A percentile compares a stretch with the other conserved stretches of the same genome.
Conservation (phyloP, 768 basidiomycete species). For the Aureoboletus auriporus region DNA sequence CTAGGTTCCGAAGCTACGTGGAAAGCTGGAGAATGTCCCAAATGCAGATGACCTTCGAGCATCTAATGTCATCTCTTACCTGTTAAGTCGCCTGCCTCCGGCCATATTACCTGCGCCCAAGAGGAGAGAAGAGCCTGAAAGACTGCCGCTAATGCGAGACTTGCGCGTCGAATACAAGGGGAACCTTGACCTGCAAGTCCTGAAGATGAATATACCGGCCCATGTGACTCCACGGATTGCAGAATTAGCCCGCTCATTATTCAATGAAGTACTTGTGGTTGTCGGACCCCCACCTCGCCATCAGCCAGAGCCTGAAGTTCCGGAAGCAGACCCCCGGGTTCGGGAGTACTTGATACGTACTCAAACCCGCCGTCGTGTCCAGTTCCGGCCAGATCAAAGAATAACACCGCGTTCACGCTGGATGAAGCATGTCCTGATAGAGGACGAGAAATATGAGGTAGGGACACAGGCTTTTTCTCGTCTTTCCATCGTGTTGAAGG, state of each 20-base stretch:
- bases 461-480: conserved; percentile 4
- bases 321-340: conserved; percentile 15
- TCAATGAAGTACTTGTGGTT: conserved; percentile 52
- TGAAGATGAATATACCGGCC: conserved; percentile 54
- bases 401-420: conserved; percentile 31
- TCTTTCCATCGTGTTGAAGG: conserved; percentile 1
- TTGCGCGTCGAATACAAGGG: conserved; percentile 20
- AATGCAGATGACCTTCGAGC: conserved; percentile 16
- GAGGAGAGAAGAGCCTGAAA: not conserved
- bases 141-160: not conserved
- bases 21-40: conserved; percentile 20
- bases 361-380: conserved; percentile 9
- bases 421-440: conserved; percentile 40
- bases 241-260: conserved; percentile 44
- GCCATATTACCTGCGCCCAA: conserved; percentile 7
- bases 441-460: conserved; percentile 43
- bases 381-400: conserved; percentile 30
- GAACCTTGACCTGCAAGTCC: conserved; percentile 53
- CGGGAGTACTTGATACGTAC: conserved; percentile 19
- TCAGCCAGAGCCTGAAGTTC: conserved; percentile 8
- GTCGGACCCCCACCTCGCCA: conserved; percentile 41
- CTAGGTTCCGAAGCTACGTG: conserved; percentile 20
- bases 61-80: conserved; percentile 17
- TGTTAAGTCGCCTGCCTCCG: conserved; percentile 11
- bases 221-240: conserved; percentile 63